Conservation (phyloP, 129 eudicot genomes). For the Tanacetum coccineum region DNA sequence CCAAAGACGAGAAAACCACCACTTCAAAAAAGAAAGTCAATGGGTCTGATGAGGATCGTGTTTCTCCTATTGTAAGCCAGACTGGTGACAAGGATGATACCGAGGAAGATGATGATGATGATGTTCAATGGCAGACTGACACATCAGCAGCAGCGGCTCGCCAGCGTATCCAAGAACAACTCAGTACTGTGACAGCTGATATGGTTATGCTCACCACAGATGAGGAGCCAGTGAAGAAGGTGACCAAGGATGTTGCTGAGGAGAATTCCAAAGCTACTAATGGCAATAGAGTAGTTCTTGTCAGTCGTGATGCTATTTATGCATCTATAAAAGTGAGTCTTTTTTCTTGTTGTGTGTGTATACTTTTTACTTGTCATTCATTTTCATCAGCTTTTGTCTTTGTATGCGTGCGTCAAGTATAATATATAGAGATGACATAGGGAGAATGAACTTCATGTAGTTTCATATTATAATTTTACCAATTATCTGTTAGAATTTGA, state of each 20-base stretch:
- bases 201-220: constrained; percentile 69
- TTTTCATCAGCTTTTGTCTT: too few relatives aligned
- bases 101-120: constrained; percentile 40
- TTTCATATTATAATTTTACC: too few relatives aligned
- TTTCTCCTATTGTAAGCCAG: constrained; percentile 53
- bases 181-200: constrained; percentile 66
- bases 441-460: too few relatives aligned
- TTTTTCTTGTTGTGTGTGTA: too few relatives aligned
- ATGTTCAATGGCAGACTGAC: constrained; percentile 75
- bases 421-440: too few relatives aligned
- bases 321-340: too few relatives aligned
- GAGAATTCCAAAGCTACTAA: constrained; percentile 19
- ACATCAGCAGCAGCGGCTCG: constrained; percentile 70
- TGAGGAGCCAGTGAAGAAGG: constrained; percentile 52
- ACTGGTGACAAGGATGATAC: constrained; percentile 47
- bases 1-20: constrained; percentile 34
- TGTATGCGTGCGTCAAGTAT: too few relatives aligned
- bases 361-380: too few relatives aligned
- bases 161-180: constrained; percentile 62
- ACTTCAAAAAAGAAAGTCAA: constrained; percentile 50
- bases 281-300: constrained; percentile 17
- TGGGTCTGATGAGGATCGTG: constrained; percentile 61
- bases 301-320: too few relatives aligned
- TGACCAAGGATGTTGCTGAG: neutral
- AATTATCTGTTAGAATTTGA: too few relatives aligned